phyloP scores from a whole-genome alignment of 768 basidiomycete genomes.

The Crassisporium funariophilum region DNA sequence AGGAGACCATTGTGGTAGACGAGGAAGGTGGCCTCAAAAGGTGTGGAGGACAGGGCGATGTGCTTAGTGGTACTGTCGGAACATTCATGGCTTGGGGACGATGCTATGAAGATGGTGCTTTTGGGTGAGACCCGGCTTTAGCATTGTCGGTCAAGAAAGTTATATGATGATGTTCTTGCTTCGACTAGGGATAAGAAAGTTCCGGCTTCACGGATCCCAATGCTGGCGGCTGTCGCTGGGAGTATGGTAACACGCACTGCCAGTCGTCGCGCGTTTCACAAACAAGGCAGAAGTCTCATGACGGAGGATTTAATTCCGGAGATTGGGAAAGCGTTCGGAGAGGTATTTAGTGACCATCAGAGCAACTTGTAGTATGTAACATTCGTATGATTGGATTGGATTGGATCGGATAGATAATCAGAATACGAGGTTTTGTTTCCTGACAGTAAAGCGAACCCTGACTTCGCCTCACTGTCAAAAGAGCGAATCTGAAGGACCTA shows the following conservation, averaged over 20 bases:
- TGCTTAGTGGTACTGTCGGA: slow-evolving; percentile 86
- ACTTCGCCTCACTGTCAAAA: too few species aligned
- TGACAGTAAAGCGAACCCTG: too few species aligned
- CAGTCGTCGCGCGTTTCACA: slow-evolving; percentile 73
- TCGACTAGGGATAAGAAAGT: slow-evolving; percentile 56
- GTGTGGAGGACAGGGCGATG: slow-evolving; percentile 96
- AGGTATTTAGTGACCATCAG: slow-evolving; percentile 59
- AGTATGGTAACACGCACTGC: slow-evolving; percentile 88
- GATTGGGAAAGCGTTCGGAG: slow-evolving; percentile 68
- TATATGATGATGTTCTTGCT: not conserved
- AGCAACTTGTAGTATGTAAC: not conserved
- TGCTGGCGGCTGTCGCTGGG: slow-evolving; percentile 83
- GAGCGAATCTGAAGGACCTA: too few species aligned
- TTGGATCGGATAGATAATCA: too few species aligned
- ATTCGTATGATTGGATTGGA: not conserved
- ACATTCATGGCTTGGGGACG: slow-evolving; percentile 94
- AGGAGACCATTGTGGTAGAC: slow-evolving; percentile 67
- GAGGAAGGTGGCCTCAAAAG: slow-evolving; percentile 83
- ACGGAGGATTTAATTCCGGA: slow-evolving; percentile 78
- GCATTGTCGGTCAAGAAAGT: slow-evolving; percentile 1
- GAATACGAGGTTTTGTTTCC: too few species aligned
- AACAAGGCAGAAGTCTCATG: slow-evolving; percentile 78
- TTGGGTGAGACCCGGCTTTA: slow-evolving; percentile 54
- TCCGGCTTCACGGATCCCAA: slow-evolving; percentile 67
- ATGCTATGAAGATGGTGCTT: slow-evolving; percentile 85